These are phyloP conservation scores for Aspergillus saccharolyticus DNA, from an alignment of 495 filamentous ascomycete species.

Conservation along the genomic window DNA sequence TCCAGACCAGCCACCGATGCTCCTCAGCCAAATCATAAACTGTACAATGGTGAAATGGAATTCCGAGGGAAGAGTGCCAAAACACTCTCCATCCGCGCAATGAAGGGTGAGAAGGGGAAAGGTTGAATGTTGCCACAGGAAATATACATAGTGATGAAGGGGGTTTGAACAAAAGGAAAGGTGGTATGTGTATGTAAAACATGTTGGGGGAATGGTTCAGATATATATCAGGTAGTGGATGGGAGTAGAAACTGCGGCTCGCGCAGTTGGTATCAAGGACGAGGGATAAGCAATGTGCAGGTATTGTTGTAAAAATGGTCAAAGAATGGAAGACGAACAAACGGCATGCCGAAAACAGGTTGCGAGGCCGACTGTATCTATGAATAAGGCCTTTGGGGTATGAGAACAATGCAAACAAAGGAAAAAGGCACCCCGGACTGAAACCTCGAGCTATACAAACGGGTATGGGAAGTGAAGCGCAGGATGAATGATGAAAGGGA, in stretches of 20 bases:
- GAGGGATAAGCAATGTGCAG: constrained; percentile 26
- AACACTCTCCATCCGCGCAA: constrained; percentile 13
- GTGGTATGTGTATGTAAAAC: constrained; percentile 15
- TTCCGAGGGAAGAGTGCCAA: constrained; percentile 11
- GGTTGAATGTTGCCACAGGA: constrained; percentile 13
- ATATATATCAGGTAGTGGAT: constrained; percentile 25
- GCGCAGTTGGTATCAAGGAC: constrained; percentile 36
- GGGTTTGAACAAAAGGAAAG: constrained; percentile 31
- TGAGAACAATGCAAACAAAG: constrained; percentile 29
- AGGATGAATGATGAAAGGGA: constrained; percentile 13
- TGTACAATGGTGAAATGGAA: constrained; percentile 19
- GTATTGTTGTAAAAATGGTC: constrained; percentile 13
- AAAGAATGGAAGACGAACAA: constrained; percentile 24
- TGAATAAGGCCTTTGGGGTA: constrained; percentile 40
- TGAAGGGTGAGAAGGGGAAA: background rate
- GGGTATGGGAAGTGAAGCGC: constrained; percentile 15
- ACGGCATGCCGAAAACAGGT: constrained; percentile 25
- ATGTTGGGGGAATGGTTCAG: constrained; percentile 15
- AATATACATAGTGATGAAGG: constrained; percentile 14
- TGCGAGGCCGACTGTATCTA: constrained; percentile 43
- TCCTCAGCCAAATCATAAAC: constrained; percentile 18
- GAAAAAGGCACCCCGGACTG: constrained; percentile 20
- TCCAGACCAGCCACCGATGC: constrained; percentile 22
- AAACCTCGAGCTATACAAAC: constrained; percentile 20
- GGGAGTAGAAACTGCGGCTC: constrained; percentile 31